Percentiles rank a stretch among this genome's conserved stretches.
Evolutionary conservation across 1,284 basidiomycete species (phyloP).

Genomic region (Leccinum fuscescens): DNA sequence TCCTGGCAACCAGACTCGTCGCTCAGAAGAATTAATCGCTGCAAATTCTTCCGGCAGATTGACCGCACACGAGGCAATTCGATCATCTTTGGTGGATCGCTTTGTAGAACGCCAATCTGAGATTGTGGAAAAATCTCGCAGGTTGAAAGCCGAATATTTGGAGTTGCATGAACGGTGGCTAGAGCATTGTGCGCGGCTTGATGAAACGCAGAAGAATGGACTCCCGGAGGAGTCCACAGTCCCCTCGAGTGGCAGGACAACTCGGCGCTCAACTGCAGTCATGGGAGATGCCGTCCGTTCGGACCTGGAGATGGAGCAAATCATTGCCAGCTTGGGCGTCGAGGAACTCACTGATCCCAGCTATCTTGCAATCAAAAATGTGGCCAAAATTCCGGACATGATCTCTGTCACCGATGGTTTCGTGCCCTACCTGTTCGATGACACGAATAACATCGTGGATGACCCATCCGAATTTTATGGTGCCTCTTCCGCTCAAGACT

Average conservation of each 20-base stretch:
- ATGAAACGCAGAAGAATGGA: conserved; percentile 39
- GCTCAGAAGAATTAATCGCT: conserved; percentile 48
- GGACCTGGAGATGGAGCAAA: conserved; percentile 96
- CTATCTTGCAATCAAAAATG: conserved; percentile 81
- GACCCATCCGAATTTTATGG: conserved; percentile 81
- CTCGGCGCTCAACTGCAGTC: conserved; percentile 67
- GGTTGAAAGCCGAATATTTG: conserved; percentile 67
- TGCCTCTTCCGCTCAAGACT: conserved; percentile 65
- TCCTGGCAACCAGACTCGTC: conserved; percentile 28
- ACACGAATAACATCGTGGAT: conserved; percentile 79
- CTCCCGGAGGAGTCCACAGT: conserved; percentile 40
- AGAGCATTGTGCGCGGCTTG: conserved; percentile 66
- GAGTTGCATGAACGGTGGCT: conserved; percentile 69
- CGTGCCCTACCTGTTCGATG: conserved; percentile 71
- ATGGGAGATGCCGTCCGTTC: conserved; percentile 91
- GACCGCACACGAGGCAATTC: conserved; percentile 40
- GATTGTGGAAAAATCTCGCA: conserved; percentile 53
- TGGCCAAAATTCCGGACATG: conserved; percentile 94
- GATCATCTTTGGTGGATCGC: conserved; percentile 49
- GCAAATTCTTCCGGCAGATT: conserved; percentile 37
- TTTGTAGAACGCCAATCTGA: conserved; percentile 53
- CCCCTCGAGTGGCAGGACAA: conserved; percentile 57
- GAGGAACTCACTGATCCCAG: conserved; percentile 92
- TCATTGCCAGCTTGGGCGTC: conserved; percentile 88
- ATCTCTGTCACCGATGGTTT: conserved; percentile 65